A percentile compares a stretch with the other conserved stretches of the same genome.
phyloP scores from a whole-genome alignment of 1,139 yeast genomes.

The Pichia norvegensis region DNA sequence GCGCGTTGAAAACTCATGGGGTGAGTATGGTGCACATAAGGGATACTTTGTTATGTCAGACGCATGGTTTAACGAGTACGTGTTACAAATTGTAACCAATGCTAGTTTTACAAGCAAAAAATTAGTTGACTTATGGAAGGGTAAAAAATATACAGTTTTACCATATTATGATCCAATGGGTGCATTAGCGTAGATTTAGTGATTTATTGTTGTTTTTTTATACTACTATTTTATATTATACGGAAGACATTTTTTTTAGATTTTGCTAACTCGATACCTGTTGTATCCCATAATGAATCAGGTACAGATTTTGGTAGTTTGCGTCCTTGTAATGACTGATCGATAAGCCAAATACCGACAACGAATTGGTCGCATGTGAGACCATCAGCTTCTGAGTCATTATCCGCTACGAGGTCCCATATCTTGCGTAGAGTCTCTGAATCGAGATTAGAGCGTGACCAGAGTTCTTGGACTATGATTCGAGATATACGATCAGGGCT shows the following conservation, averaged over 20 bases:
- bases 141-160: conserved; percentile 42
- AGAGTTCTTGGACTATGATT: conserved; percentile 64
- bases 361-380: conserved; percentile 74
- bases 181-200: conserved; percentile 38
- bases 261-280: conserved; percentile 10
- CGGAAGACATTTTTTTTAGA: not conserved
- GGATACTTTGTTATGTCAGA: conserved; percentile 62
- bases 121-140: conserved; percentile 42
- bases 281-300: conserved; percentile 48
- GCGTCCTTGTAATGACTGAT: conserved; percentile 90
- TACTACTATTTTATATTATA: not conserved
- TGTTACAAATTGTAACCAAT: conserved; percentile 54
- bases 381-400: conserved; percentile 49
- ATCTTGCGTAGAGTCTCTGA: conserved; percentile 54
- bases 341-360: conserved; percentile 94
- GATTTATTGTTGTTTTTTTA: not conserved
- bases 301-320: conserved; percentile 66
- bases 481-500: conserved; percentile 39
- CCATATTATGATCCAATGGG: conserved; percentile 69
- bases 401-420: conserved; percentile 58
- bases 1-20: conserved; percentile 71
- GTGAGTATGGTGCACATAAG: conserved; percentile 49
- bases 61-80: conserved; percentile 60
- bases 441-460: conserved; percentile 72
- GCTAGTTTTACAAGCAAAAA: conserved; percentile 40